Base-by-base conservation (phyloP, 305 asterid genomes). In the Vinca major region DNA sequence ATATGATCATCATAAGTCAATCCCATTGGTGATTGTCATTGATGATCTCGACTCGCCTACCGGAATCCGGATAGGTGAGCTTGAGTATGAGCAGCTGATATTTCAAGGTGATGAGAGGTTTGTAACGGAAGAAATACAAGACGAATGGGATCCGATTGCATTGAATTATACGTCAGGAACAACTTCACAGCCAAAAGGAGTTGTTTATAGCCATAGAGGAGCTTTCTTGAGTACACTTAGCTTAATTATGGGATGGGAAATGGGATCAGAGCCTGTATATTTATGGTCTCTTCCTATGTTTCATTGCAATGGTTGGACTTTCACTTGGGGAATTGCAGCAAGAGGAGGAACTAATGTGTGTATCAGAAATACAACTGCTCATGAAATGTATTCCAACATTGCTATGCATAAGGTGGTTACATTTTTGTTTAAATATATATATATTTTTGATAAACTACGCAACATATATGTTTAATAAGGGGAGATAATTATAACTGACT, bases 31-130 rank as follows among this genome's bases (percentile, higher is more conserved):
- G 58, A 87, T 79, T 44, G 88, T 86, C 52, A 85, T 92, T 62
- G 95, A 89, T 70, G 96, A 92, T 69, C 63, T 83, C 0, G 78
- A 72, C 17, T 44, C 65, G 5, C 92, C 98, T 0, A 81, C 86
- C 0, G 84, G 88, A 0, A 48, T 75, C 40, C 86, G 84, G 5
- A 75, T 81, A 0, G 90, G 90, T 0, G 80, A 74, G 21, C 83
- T 88, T 0, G 96, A 88, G 58, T 92, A 88, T 66, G 92, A 89
- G 75, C 67, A 74, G 1, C 75, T 89, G 11, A 71, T 87, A 3
- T 0, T 61, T 0, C 71, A 40, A 1, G 95, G 95, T 0, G 56
- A 84, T 63, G 88, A 88, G 0, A 21, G 67, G 0, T 75, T 66
- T 9, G 61, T 41, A 14, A 76, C 83, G 0, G 83, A 68, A 33